Base-by-base conservation (phyloP, 768 basidiomycete species). In the Amanita thiersii region DNA sequence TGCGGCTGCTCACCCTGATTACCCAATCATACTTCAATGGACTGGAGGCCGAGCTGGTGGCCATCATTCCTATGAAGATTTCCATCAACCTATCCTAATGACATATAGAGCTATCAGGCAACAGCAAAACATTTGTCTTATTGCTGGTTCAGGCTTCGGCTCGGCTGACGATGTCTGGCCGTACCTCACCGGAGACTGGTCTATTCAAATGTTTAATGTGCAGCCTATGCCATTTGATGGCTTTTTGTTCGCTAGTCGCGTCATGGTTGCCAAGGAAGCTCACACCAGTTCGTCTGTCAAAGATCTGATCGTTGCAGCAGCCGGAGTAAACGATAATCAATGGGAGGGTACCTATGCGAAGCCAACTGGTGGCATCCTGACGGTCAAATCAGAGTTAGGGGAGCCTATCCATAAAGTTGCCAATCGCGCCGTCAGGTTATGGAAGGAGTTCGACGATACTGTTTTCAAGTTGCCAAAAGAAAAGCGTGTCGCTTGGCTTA, bases 391-490 rank as follows among this genome's bases (percentile, higher is more conserved):
- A 3, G 96, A 99, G 69, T 77, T 99, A 37, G 93, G 93, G 29
- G 96, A 99, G 62, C 96, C 96, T 8, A 98, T 98, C 52, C 96
- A 99, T 70, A 99, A 99, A 71, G 88, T 99, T 56, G 93, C 96
- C 24, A 99, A 83, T 30, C 86, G 96, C 36, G 96, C 77, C 25
- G 89, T 99, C 61, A 97, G 88, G 70, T 72, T 99, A 30, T 99
- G 96, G 96, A 91, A 92, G 62, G 93, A 98, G 68, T 97, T 97
- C 58, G 96, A 99, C 55, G 82, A 94, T 53, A 89, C 82, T 17
- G 86, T 99, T 43, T 99, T 98, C 76, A 86, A 82, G 60, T 61
- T 97, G 52, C 82, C 94, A 7, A 90, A 92, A 68, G 96, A 98
- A 68, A 99, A 99, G 73, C 84, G 94, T 35, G 72, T 63, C 10